phyloP scores from a whole-genome alignment of 1,139 yeast genomes.

The Meyerozyma carpophila region DNA sequence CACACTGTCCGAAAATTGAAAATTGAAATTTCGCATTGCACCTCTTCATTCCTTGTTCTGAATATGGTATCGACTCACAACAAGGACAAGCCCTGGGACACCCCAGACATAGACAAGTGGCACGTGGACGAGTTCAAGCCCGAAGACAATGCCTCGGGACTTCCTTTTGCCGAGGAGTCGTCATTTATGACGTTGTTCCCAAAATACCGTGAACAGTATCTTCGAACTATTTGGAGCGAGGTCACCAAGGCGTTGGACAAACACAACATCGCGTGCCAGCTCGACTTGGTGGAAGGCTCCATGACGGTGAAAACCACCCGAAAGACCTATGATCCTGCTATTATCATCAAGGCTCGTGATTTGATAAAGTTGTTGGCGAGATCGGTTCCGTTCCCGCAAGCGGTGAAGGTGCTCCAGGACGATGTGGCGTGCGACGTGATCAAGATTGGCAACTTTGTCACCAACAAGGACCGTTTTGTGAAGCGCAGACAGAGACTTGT shows the following conservation, averaged over 20 bases:
- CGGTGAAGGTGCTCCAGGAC: constrained; percentile 83
- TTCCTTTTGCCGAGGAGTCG: constrained; percentile 88
- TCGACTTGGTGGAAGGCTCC: constrained; percentile 92
- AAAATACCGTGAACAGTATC: constrained; percentile 88
- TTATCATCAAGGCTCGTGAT: constrained; percentile 90
- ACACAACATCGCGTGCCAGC: constrained; percentile 70
- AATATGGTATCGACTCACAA: constrained; percentile 88
- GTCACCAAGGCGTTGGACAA: constrained; percentile 75
- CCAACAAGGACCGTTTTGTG: constrained; percentile 88
- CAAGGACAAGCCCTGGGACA: constrained; percentile 97
- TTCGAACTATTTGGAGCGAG: constrained; percentile 89
- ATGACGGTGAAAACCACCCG: constrained; percentile 96
- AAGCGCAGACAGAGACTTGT: constrained; percentile 94
- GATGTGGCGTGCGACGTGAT: constrained; percentile 95
- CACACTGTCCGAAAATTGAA: neutral
- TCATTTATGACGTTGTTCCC: constrained; percentile 95
- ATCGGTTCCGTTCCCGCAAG: constrained; percentile 97
- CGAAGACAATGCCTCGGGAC: constrained; percentile 82
- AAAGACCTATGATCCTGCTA: constrained; percentile 93
- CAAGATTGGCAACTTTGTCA: constrained; percentile 84
- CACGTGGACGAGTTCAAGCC: constrained; percentile 80
- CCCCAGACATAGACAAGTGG: constrained; percentile 95
- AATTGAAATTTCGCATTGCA: neutral
- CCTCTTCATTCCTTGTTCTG: neutral
- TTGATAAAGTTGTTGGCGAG: constrained; percentile 88